Evolutionary conservation across 2,329 filamentous ascomycete species (phyloP).

Genomic region (Venturia carpophila): DNA sequence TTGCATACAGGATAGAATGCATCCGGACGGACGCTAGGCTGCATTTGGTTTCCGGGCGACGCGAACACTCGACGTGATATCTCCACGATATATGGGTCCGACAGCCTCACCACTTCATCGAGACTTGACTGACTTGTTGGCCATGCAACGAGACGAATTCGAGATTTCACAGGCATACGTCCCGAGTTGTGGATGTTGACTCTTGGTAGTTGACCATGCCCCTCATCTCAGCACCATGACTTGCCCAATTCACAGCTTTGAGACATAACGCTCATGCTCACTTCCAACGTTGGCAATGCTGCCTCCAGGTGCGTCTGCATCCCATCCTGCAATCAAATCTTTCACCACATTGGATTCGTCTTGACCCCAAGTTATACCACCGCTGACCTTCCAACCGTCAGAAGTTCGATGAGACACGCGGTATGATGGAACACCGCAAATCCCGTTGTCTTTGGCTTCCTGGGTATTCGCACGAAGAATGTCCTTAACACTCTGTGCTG

Average conservation of each 20-base stretch:
- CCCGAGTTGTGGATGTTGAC: too few relatives aligned
- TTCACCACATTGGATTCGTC: conserved; percentile 30
- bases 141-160: too few relatives aligned
- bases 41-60: too few relatives aligned
- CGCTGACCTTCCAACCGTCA: conserved; percentile 21
- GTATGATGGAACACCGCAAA: conserved; percentile 31
- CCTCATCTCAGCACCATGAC: too few relatives aligned
- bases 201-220: too few relatives aligned
- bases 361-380: conserved; percentile 30
- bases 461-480: conserved; percentile 27
- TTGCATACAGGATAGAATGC: too few relatives aligned
- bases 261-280: not conserved
- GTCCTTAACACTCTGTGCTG: conserved; percentile 24
- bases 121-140: too few relatives aligned
- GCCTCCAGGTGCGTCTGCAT: conserved; percentile 13
- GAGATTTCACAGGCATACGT: conserved; percentile 8
- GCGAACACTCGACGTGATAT: too few relatives aligned
- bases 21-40: too few relatives aligned
- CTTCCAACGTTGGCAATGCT: not conserved
- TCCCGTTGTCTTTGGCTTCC: conserved; percentile 27
- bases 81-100: too few relatives aligned
- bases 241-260: not conserved
- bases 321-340: conserved; percentile 30
- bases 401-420: conserved; percentile 24
- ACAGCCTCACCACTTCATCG: too few relatives aligned